These are phyloP conservation scores for Aspergillus baeticus DNA, from an alignment of 495 filamentous ascomycete genomes.

Conservation along the genomic window DNA sequence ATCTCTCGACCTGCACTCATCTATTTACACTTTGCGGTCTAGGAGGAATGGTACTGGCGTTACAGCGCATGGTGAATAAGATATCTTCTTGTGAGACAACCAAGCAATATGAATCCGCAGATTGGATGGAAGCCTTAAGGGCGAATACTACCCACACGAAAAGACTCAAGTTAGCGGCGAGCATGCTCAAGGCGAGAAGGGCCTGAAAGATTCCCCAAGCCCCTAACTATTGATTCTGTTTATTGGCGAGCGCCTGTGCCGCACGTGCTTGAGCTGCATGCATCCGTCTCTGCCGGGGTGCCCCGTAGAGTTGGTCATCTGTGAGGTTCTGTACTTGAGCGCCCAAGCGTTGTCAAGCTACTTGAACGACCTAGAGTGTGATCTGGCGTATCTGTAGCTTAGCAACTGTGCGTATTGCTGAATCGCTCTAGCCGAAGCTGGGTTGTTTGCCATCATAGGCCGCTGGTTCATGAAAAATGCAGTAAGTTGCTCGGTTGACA, in stretches of 20 bases:
- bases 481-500: slow-evolving; percentile 36
- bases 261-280: slow-evolving; percentile 31
- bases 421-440: slow-evolving; percentile 24
- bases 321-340: slow-evolving; percentile 35
- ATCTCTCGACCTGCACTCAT: too few species aligned
- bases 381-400: slow-evolving; percentile 37
- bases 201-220: too few species aligned
- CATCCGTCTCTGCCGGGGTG: slow-evolving; percentile 39
- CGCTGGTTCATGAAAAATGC: slow-evolving; percentile 38
- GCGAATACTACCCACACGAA: too few species aligned
- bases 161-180: too few species aligned
- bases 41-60: too few species aligned
- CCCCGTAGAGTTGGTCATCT: slow-evolving; percentile 55
- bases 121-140: too few species aligned
- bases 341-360: slow-evolving; percentile 40
- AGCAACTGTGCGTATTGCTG: slow-evolving; percentile 25
- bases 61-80: too few species aligned
- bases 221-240: slow-evolving; percentile 35
- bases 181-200: too few species aligned
- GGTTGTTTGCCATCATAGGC: slow-evolving; percentile 27
- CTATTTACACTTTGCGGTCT: too few species aligned
- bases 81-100: too few species aligned
- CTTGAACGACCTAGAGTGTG: slow-evolving; percentile 45
- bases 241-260: slow-evolving; percentile 27
- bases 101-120: too few species aligned